Evolutionary conservation across 352 stramenopile species (phyloP).

Genomic region (Globisporangium megalacanthum): DNA sequence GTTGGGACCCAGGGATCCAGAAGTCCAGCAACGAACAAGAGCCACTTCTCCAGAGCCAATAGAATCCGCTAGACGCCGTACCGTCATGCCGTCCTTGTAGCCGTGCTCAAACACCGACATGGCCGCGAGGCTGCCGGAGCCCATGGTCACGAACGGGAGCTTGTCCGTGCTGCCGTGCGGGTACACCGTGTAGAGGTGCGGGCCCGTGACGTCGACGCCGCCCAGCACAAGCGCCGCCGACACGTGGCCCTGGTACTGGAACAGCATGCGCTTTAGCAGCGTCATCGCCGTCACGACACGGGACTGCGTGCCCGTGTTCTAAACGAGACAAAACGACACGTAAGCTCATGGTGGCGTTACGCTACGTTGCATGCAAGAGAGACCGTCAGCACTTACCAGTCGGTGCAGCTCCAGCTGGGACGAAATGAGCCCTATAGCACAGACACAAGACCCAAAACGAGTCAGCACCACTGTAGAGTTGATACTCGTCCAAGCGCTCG

Average conservation of each 20-base stretch:
- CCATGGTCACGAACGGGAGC: slow-evolving; percentile 98
- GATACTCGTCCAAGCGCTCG: neutral
- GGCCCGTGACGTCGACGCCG: slow-evolving; percentile 94
- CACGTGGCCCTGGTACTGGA: slow-evolving; percentile 96
- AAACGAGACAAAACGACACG: neutral
- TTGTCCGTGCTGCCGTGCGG: slow-evolving; percentile 96
- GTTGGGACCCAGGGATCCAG: neutral
- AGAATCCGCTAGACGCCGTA: slow-evolving; percentile 7
- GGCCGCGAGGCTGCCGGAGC: slow-evolving; percentile 95
- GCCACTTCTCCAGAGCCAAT: too few relatives aligned
- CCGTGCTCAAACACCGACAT: slow-evolving; percentile 96
- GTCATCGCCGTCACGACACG: slow-evolving; percentile 97
- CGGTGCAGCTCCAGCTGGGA: slow-evolving; percentile 95
- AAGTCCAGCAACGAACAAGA: neutral
- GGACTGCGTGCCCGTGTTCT: slow-evolving; percentile 82
- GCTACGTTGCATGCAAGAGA: neutral
- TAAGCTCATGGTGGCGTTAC: too few relatives aligned
- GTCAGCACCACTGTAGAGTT: neutral
- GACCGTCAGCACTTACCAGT: slow-evolving; percentile 52
- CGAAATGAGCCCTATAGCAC: slow-evolving; percentile 45
- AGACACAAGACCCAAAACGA: neutral
- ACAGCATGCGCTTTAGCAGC: slow-evolving; percentile 96
- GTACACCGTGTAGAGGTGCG: slow-evolving; percentile 98
- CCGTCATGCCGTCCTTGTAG: slow-evolving; percentile 94
- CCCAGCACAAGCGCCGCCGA: slow-evolving; percentile 96